phyloP scores from a whole-genome alignment of 106 monocot species.

The Hemerocallis citrina region DNA sequence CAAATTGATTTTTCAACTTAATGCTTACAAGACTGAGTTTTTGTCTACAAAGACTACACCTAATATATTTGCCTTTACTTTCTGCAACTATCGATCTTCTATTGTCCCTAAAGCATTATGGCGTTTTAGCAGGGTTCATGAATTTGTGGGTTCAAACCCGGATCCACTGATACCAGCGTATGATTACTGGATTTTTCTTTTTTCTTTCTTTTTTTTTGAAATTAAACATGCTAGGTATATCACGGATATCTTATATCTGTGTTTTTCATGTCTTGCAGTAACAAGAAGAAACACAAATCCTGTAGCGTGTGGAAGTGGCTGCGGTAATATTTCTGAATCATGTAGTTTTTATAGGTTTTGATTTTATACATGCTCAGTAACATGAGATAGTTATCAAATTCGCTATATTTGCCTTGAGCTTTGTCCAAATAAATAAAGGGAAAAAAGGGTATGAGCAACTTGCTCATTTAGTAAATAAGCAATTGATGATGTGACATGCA shows the following conservation, averaged over 20 bases:
- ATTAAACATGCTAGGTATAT: too few species aligned
- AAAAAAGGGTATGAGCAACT: too few species aligned
- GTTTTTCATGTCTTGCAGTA: conserved; percentile 10
- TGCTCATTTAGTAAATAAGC: too few species aligned
- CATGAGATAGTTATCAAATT: background rate
- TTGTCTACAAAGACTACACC: too few species aligned
- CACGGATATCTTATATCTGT: background rate
- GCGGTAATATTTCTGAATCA: conserved; percentile 9
- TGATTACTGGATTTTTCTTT: conserved; percentile 11
- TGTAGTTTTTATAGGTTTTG: background rate
- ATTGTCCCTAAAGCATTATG: background rate
- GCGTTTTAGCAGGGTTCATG: conserved; percentile 29
- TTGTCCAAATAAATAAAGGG: too few species aligned
- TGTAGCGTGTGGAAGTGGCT: conserved; percentile 26
- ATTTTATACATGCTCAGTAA: background rate
- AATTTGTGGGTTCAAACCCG: conserved; percentile 33
- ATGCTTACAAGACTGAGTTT: too few species aligned
- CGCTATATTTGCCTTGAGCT: too few species aligned
- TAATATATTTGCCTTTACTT: background rate
- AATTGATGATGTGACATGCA: too few species aligned
- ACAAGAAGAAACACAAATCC: conserved; percentile 18
- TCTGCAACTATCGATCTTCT: background rate
- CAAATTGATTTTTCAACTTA: too few species aligned
- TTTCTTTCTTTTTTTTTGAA: too few species aligned
- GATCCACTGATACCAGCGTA: conserved; percentile 56